Evolutionary conservation across 345 rosid genomes (phyloP).

Genomic region (Ceriops tagal): DNA sequence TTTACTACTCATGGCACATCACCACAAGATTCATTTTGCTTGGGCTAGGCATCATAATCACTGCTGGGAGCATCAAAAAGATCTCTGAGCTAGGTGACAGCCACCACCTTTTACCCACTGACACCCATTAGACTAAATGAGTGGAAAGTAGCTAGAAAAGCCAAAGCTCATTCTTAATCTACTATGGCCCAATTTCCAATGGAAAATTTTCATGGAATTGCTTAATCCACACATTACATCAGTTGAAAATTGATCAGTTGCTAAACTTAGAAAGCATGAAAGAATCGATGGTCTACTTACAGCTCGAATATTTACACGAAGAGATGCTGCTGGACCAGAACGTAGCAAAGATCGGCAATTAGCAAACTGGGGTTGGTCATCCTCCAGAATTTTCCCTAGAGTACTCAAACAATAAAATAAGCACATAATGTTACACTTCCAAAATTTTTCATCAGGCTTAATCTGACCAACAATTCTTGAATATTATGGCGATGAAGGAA

Average conservation of each 20-base stretch:
- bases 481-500: background rate
- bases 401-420: slow-evolving; percentile 11
- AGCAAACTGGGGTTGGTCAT: slow-evolving; percentile 35
- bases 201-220: too few species aligned
- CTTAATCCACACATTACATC: background rate
- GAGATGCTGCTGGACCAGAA: background rate
- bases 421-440: background rate
- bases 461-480: slow-evolving; percentile 5
- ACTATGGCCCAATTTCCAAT: too few species aligned
- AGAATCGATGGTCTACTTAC: slow-evolving; percentile 13
- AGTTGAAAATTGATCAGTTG: slow-evolving; percentile 3
- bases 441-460: background rate
- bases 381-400: slow-evolving; percentile 48
- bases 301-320: slow-evolving; percentile 5
- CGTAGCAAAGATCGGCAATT: slow-evolving; percentile 1
- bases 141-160: too few species aligned
- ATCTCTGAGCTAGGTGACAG: too few species aligned
- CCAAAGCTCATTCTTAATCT: too few species aligned
- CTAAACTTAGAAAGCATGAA: background rate
- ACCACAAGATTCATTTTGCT: too few species aligned
- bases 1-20: too few species aligned
- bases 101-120: too few species aligned
- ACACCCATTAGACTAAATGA: too few species aligned
- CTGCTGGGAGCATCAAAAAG: too few species aligned
- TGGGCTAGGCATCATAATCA: too few species aligned